Conservation (phyloP, 1,139 yeast genomes). For the Yamadazyma conglobata region DNA sequence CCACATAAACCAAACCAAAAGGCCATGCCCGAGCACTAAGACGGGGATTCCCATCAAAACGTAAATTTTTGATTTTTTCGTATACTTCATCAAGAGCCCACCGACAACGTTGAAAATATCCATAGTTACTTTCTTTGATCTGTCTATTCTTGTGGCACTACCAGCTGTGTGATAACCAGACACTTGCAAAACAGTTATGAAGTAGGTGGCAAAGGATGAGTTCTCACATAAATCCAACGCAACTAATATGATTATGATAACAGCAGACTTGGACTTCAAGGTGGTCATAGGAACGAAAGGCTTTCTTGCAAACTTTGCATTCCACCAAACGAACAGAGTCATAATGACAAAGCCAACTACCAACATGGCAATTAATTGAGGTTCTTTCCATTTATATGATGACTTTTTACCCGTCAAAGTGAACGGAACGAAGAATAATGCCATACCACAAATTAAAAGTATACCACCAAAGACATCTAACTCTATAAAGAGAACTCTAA, state of each 20-base stretch:
- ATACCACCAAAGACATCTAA: slow-evolving; percentile 32
- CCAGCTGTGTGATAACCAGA: slow-evolving; percentile 19
- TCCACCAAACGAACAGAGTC: slow-evolving; percentile 23
- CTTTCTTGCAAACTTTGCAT: slow-evolving; percentile 19
- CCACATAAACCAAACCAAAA: slow-evolving; percentile 20
- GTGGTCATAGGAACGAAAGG: slow-evolving; percentile 23
- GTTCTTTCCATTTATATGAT: slow-evolving; percentile 19
- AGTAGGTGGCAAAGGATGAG: slow-evolving; percentile 20
- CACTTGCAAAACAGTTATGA: slow-evolving; percentile 21
- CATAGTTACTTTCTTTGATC: slow-evolving; percentile 23
- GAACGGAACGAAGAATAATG: slow-evolving; percentile 31
- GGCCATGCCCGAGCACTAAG: slow-evolving; percentile 19
- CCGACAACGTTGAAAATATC: slow-evolving; percentile 21
- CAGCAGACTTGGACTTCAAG: slow-evolving; percentile 19
- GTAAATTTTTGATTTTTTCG: slow-evolving; percentile 22
- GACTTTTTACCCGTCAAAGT: slow-evolving; percentile 20
- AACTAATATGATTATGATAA: slow-evolving; percentile 18
- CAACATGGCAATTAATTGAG: slow-evolving; percentile 27
- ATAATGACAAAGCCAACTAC: slow-evolving; percentile 23
- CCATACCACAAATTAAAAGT: slow-evolving; percentile 22
- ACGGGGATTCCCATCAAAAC: slow-evolving; percentile 24
- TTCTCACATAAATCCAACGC: slow-evolving; percentile 26
- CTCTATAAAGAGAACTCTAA: slow-evolving; percentile 18
- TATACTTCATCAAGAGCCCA: slow-evolving; percentile 22
- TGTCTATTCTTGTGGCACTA: slow-evolving; percentile 23